Base-by-base conservation (phyloP, 2,329 filamentous ascomycete species). In the Zelopaecilomyces penicillatus region DNA sequence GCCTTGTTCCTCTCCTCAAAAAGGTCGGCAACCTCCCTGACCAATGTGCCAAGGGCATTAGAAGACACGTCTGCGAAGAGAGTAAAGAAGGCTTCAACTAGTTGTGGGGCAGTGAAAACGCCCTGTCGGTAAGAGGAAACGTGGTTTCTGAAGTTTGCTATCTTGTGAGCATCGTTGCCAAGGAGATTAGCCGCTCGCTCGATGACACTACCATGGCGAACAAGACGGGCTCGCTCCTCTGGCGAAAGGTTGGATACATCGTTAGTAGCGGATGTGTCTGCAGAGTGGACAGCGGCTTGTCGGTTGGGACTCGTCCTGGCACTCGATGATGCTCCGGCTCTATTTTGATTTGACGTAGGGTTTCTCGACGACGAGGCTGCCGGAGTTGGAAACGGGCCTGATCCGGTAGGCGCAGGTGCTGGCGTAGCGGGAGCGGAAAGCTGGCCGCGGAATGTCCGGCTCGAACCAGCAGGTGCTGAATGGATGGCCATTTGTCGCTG, bases 401-500 rank as follows among this genome's bases (percentile, higher is more conserved):
- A 50, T 0, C 56, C 30, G 5, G 59, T 51, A 2, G 59, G 44
- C 8, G 58, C 39, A 7, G 56, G 50, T 3, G 53, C 43, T 3
- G 40, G 40, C 6, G 41, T 19, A n/a, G 57, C 43, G 2, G 63
- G 57, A 9, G 57, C 62, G 49, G 84, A 87, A 41, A 95, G 75
- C 55, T 88, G 83, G 5, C 89, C 88, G 37, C 90, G 89, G 67
- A 96, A 96, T 3, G 81, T 88, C 37, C 89, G 79, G 37, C 78
- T 83, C 0, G 86, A 80, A 0, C 87, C 76, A 0, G 88, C 87
- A 58, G 94, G 88, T 1, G 88, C 83, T 41, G 83, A 90, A 55
- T 95, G 89, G 41, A 97, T 88, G 35, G 89, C 90, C 73, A 95
- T 82, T 57, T 95, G 88, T 41, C 93, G 76, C 59, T 97, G 91